Evolutionary conservation across 2,329 filamentous ascomycete genomes (phyloP), one percentile per base, ranked within the genome.

Genomic region (Xylaria sp.): DNA sequence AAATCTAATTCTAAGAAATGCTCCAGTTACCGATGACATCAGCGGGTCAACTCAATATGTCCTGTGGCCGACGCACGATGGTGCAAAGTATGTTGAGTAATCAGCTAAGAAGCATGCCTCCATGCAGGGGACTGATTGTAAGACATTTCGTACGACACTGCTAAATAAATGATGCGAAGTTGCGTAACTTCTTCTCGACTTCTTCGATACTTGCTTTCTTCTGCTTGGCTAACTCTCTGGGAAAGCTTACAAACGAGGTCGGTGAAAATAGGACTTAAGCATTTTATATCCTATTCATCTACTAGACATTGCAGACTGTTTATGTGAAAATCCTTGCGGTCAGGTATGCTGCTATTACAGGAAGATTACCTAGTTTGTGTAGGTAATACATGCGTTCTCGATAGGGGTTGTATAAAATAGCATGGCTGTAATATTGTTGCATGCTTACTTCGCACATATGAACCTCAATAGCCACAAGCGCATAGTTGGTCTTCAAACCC

Each of bases 71-170:
- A 10, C 62, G 41, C 9, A 46, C 12, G 7, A 20, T 31, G 56
- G 15, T 20, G 56, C 25, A 31, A 58, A 51, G 0, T n/a, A 7
- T 48, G 65, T 63, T 67, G 20, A 67, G 65, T 67, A 67, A 67
- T 67, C 65, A 54, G 51, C 56, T 56, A 44, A 28, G 2, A 50
- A 51, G 25, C 25, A 25, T 51, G 31, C 58, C 44, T 56, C 48
- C 15, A 62, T 67, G 65, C 54, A 63, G 60, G 65, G 59, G 60
- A 59, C 60, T 34, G 31, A 20, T 25, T 63, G 18, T 63, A 50
- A 67, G 65, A 67, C 65, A 67, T 15, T 31, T 52, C 28, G 50
- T 60, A 31, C 20, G 39, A 34, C 63, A 15, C 37, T 39, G 31
- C 56, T 61, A 48, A 10, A 23, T 54, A 3, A 54, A 37, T 55